A percentile compares a stretch with the other conserved stretches of the same genome.
Conservation (phyloP, 345 rosid genomes). For the Lagerstroemia speciosa region DNA sequence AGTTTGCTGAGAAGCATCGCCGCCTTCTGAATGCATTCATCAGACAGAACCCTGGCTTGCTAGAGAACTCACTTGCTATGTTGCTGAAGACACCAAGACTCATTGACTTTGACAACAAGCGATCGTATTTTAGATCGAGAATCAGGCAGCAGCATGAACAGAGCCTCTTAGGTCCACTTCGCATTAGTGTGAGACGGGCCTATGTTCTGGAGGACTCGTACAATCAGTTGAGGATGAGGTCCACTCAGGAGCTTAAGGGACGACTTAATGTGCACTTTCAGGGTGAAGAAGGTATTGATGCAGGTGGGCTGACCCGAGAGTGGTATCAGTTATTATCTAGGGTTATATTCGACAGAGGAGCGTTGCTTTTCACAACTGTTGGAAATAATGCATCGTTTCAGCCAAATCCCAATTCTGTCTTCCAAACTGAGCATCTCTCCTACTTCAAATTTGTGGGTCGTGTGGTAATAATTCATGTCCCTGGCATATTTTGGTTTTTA, state of each 20-base stretch:
- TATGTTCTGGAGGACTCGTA: slow-evolving; percentile 96
- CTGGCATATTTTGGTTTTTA: slow-evolving; percentile 8
- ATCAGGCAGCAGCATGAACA: slow-evolving; percentile 88
- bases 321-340: slow-evolving; percentile 97
- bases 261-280: slow-evolving; percentile 90
- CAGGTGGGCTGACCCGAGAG: slow-evolving; percentile 95
- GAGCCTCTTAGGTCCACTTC: slow-evolving; percentile 80
- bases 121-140: slow-evolving; percentile 84
- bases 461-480: slow-evolving; percentile 48
- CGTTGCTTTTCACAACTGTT: slow-evolving; percentile 89
- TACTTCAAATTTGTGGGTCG: slow-evolving; percentile 95
- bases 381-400: slow-evolving; percentile 92
- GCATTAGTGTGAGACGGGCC: slow-evolving; percentile 82
- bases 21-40: slow-evolving; percentile 83
- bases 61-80: slow-evolving; percentile 90
- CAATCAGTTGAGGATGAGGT: slow-evolving; percentile 91
- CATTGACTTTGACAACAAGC: slow-evolving; percentile 91
- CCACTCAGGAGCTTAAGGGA: slow-evolving; percentile 83
- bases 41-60: slow-evolving; percentile 72
- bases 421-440: slow-evolving; percentile 93
- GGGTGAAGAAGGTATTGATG: slow-evolving; percentile 99
- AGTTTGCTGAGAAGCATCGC: slow-evolving; percentile 93
- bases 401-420: slow-evolving; percentile 95
- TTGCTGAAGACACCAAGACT: slow-evolving; percentile 89
- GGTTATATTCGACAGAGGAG: slow-evolving; percentile 90